Percentiles rank a stretch among this genome's conserved stretches.
phyloP scores from a whole-genome alignment of 805 yeast species.

The Tanozyma kutaoensis region DNA sequence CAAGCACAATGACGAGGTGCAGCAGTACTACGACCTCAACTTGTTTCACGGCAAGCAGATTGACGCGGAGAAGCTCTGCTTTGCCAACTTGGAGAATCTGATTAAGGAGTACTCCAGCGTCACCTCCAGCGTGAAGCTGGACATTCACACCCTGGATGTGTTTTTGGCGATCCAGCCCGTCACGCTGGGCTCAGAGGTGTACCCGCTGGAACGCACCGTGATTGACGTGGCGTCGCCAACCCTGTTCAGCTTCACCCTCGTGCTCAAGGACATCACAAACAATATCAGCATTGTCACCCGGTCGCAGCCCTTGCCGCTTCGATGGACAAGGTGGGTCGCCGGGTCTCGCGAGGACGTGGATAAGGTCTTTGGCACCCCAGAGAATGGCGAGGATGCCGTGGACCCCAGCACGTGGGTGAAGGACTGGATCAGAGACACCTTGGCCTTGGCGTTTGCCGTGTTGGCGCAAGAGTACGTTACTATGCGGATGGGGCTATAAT shows the following conservation, averaged over 20 bases:
- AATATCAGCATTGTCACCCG: conserved; percentile 58
- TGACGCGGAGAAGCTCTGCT: conserved; percentile 81
- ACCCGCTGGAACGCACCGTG: too few species aligned
- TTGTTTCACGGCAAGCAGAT: conserved; percentile 62
- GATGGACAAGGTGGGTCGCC: conserved; percentile 92
- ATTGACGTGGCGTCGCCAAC: too few species aligned
- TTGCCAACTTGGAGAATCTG: conserved; percentile 77
- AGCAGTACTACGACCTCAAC: conserved; percentile 36
- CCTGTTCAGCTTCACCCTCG: conserved; percentile 65
- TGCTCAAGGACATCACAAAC: conserved; percentile 70
- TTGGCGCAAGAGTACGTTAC: conserved; percentile 86
- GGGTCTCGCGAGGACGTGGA: conserved; percentile 18
- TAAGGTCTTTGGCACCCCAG: conserved; percentile 8
- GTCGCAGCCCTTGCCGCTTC: conserved; percentile 82
- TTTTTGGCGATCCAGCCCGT: conserved; percentile 63
- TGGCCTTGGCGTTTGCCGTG: conserved; percentile 70
- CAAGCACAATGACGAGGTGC: conserved; percentile 10
- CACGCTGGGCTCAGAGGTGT: too few species aligned
- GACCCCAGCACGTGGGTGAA: conserved; percentile 31
- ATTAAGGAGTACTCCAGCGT: conserved; percentile 29
- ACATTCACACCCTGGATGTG: conserved; percentile 39
- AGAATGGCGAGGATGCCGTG: conserved; percentile 9
- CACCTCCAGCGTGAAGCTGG: conserved; percentile 8
- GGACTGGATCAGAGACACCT: conserved; percentile 40
- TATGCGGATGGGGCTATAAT: conserved; percentile 69